Evolutionary conservation across 139 green algal species (phyloP).

Genomic region (Picochlorum costavermella): DNA sequence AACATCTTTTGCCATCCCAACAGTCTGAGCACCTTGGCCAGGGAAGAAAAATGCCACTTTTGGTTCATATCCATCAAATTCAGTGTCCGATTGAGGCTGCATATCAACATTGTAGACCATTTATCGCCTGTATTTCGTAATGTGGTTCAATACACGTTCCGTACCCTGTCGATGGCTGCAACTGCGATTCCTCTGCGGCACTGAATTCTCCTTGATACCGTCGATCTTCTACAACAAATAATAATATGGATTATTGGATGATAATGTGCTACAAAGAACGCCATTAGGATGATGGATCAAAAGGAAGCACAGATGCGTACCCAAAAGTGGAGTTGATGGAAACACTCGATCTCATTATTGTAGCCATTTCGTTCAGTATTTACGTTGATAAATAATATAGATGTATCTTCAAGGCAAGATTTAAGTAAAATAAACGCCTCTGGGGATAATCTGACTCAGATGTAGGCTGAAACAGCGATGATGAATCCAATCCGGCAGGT

Average conservation of each 20-base stretch:
- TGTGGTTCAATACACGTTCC: neutral
- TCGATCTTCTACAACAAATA: neutral
- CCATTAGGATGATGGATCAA: neutral
- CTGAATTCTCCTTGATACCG: neutral
- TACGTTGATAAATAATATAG: neutral
- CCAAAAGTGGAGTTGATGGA: neutral
- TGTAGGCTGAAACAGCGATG: no score
- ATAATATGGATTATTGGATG: neutral
- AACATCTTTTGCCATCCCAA: slow-evolving; percentile 71
- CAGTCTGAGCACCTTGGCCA: slow-evolving; percentile 75
- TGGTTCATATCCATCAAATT: slow-evolving; percentile 80
- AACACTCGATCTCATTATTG: neutral
- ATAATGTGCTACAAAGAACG: neutral
- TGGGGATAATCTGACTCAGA: no score
- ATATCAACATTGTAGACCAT: neutral
- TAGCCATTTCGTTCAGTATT: neutral
- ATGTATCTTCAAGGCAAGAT: neutral
- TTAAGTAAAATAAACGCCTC: neutral
- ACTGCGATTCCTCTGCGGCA: neutral
- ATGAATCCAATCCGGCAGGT: no score
- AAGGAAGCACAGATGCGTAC: neutral
- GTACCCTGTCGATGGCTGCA: slow-evolving; percentile 2
- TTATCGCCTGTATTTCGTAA: neutral
- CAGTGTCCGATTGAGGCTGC: slow-evolving; percentile 44
- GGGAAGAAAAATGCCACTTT: slow-evolving; percentile 91